Evolutionary conservation across 202 grass and related monocot genomes (phyloP), one percentile per base, ranked within the genome.

Genomic region (Zoysia matrella): DNA sequence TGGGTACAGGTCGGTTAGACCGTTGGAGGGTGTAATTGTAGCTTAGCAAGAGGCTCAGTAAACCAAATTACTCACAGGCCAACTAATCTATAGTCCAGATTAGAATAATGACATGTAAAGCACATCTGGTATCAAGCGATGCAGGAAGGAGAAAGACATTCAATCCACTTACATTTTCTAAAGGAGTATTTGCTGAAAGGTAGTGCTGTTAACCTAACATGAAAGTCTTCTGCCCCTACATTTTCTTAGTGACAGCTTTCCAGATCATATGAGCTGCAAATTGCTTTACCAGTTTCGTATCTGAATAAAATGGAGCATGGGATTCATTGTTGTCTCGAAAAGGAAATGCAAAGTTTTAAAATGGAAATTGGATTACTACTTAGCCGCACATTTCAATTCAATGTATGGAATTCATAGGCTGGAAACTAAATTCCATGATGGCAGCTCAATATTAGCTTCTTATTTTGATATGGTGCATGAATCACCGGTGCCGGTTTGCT

Each of bases 341-440:
- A 36, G 30, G 30, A 36, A 36, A 36, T 36, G 30, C 30, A 36
- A 36, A 36, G 30, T 36, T 36, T 36, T 36, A 36, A 36, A 36
- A 36, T 36, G 30, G 30, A 36, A 36, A 36, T 36, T 36, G 6
- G 11, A 36, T 30, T 22, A 70, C 30, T 43, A 47, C 7, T 15
- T 40, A 57, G 4, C 58, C 15, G 57, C 62, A 57, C 55, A 14
- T 58, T 60, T 4, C n/a, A 48, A 48, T 60, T 11, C 2, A 2
- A 41, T 61, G 1, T 67, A 52, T 88, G 48, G 51, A 56, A 8
- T 78, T 30, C 43, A 72, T 7, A 10, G 15, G 45, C 40, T 41
- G 51, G 71, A 71, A 52, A 42, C n/a, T 11, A 47, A 88, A 72
- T 22, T 73, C 36, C n/a, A 77, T 15, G n/a, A 72, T 9, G 46